Percentiles rank a stretch among this genome's conserved stretches.
These are phyloP conservation scores for Amylostereum areolatum DNA, from an alignment of 1,284 basidiomycete genomes.

Conservation along the genomic window DNA sequence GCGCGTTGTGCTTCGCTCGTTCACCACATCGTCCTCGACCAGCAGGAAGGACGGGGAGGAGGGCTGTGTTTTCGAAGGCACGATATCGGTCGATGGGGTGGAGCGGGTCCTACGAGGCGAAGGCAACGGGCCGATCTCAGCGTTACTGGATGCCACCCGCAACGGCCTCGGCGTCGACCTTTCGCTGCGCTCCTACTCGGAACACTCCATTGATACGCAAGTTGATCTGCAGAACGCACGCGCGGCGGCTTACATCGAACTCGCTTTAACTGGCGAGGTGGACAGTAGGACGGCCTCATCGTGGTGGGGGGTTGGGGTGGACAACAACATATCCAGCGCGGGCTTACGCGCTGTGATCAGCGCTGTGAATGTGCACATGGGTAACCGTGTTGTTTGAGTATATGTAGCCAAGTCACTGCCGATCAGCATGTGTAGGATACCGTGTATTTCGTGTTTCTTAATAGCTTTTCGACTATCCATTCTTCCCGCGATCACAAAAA, in stretches of 20 bases:
- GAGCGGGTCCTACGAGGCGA: constrained; percentile 81
- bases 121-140: constrained; percentile 95
- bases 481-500: no score
- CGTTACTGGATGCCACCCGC: constrained; percentile 85
- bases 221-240: constrained; percentile 72
- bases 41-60: constrained; percentile 46
- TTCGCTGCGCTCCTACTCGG: constrained; percentile 87
- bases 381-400: constrained; percentile 34
- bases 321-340: constrained; percentile 90
- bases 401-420: no score
- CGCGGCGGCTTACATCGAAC: constrained; percentile 94
- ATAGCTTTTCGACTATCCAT: no score
- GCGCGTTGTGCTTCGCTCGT: constrained; percentile 77
- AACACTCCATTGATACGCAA: constrained; percentile 75
- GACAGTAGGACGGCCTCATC: constrained; percentile 44
- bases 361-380: constrained; percentile 79
- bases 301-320: constrained; percentile 96
- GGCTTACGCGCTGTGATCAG: constrained; percentile 91
- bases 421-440: no score
- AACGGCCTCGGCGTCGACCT: constrained; percentile 79
- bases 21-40: constrained; percentile 66
- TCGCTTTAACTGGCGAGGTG: constrained; percentile 61
- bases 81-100: constrained; percentile 78
- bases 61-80: constrained; percentile 78
- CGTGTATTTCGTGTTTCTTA: no score